These are phyloP conservation scores for Adansonia gregorii DNA, from an alignment of 441 rosid species.

Conservation along the genomic window DNA sequence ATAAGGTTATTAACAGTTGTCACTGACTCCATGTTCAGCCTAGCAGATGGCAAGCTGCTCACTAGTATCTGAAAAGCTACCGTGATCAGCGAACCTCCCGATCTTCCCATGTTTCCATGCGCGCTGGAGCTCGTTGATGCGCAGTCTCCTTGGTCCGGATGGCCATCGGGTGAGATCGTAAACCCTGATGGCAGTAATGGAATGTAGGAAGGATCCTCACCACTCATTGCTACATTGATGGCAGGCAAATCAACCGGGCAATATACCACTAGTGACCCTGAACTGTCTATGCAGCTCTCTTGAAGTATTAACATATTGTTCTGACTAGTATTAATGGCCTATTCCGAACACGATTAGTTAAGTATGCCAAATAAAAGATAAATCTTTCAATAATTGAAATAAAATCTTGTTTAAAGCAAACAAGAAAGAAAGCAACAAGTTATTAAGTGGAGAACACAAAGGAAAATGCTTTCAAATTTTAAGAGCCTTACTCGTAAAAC, in stretches of 20 bases:
- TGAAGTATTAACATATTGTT: constrained; percentile 92
- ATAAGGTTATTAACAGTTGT: constrained; percentile 88
- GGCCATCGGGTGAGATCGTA: constrained; percentile 71
- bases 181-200: constrained; percentile 91
- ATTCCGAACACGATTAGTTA: not conserved
- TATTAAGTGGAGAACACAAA: not conserved
- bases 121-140: constrained; percentile 72
- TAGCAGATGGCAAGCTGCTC: constrained; percentile 83
- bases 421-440: no score
- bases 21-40: constrained; percentile 92
- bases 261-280: constrained; percentile 80
- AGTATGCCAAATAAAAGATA: no score
- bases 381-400: not conserved
- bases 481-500: constrained; percentile 76
- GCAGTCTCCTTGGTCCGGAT: constrained; percentile 46
- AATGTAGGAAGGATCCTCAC: constrained; percentile 87
- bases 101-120: constrained; percentile 37
- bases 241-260: constrained; percentile 87
- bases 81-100: constrained; percentile 78
- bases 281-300: constrained; percentile 89
- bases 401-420: not conserved
- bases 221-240: constrained; percentile 85
- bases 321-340: constrained; percentile 82
- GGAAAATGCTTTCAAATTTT: not conserved
- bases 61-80: constrained; percentile 97